Conservation (phyloP, 106 monocot genomes). For the Dioscorea zingiberensis region DNA sequence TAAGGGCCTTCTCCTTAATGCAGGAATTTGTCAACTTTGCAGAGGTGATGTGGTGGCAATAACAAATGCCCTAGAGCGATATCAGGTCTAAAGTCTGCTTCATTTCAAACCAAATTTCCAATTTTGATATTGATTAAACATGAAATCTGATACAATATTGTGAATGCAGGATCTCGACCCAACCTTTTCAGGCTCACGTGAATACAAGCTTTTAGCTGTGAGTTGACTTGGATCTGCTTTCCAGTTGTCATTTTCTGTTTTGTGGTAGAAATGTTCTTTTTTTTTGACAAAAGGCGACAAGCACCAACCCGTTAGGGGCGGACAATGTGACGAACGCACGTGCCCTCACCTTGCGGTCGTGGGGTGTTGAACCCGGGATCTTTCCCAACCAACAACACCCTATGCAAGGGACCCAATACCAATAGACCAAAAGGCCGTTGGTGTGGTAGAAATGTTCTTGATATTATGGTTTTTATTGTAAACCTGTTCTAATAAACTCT, state of each 20-base stretch:
- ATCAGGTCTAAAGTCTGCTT: constrained; percentile 41
- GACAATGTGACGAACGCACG: too few species aligned
- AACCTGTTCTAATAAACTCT: too few species aligned
- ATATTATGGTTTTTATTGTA: too few species aligned
- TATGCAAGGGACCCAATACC: too few species aligned
- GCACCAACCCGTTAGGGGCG: too few species aligned
- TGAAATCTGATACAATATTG: background rate
- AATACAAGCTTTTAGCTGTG: constrained; percentile 65
- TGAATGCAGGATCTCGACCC: constrained; percentile 58
- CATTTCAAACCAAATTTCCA: background rate
- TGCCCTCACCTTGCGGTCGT: too few species aligned
- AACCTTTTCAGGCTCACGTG: constrained; percentile 71
- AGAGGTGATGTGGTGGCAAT: constrained; percentile 81
- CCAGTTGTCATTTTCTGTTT: background rate
- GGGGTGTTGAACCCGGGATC: too few species aligned
- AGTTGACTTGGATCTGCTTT: constrained; percentile 7
- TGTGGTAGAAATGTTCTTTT: background rate
- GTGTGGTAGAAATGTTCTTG: background rate
- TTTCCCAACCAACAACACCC: too few species aligned
- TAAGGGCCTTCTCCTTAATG: constrained; percentile 85
- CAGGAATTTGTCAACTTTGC: constrained; percentile 87
- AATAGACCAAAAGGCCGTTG: too few species aligned
- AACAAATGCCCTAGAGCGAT: constrained; percentile 59
- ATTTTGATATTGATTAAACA: too few species aligned
- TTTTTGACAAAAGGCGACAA: too few species aligned